Base-by-base conservation (phyloP, 768 basidiomycete genomes). In the Lanmaoa rubissima region DNA sequence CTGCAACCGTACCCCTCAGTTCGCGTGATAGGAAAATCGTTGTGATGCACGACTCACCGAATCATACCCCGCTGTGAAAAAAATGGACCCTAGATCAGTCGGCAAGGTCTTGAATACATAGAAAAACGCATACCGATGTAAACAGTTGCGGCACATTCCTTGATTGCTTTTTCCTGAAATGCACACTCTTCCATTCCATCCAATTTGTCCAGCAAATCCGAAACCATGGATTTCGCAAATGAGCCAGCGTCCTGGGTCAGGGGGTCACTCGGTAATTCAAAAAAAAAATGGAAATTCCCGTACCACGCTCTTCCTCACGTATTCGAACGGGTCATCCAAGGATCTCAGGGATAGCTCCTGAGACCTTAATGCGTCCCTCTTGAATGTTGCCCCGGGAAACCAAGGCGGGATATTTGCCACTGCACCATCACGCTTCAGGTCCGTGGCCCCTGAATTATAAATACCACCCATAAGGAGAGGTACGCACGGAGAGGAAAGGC, bases 371-470 rank as follows among this genome's bases (percentile, higher is more conserved):
- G 68, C 67, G 2, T 62, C 68, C 48, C 60, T 63, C 54, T 72
- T 70, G 54, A 70, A 72, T 16, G 55, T 28, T 34, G 69, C 69
- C 35, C 69, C 66, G 4, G 69, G 69, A 43, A 70, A 70, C 69
- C 69, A 70, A 19, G 69, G 42, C 17, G 69, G 69, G 26, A 70
- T 57, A 34, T 63, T 60, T n/a, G 59, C 50, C 51, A 70, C 70
- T 70, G 54, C n/a, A 53, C 35, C 48, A 40, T 47, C 51, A 31
- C 3, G 11, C 34, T 5, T 53, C n/a, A 67, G 51, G 13, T 4
- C 26, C 14, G 4, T n/a, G 11, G 21, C 34, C 53, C 24, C n/a
- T 44, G 6, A 28, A 28, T 28, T 28, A 3, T 28, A 19, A 26
- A 9, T 6, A 16, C 26, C n/a, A 38, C 31, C 13, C 16, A 28